Conservation (phyloP, 495 filamentous ascomycete genomes). For the Pyrenula massariospora region DNA sequence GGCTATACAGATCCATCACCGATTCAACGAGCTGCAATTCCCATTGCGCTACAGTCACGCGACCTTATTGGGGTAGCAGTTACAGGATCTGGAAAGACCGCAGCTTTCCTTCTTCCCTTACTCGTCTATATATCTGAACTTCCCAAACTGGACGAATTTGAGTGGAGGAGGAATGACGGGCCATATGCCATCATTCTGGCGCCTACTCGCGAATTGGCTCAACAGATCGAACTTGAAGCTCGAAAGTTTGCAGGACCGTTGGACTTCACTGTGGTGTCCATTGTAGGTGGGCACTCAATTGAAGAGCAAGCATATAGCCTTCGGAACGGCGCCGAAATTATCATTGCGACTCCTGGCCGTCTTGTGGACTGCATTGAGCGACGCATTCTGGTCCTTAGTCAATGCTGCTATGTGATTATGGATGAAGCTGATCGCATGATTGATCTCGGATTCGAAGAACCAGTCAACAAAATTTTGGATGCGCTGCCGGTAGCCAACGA, state of each 20-base stretch:
- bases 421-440: conserved; percentile 99
- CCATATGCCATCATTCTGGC: conserved; percentile 95
- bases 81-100: conserved; percentile 98
- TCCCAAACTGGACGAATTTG: conserved; percentile 71
- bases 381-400: conserved; percentile 77
- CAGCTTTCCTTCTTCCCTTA: conserved; percentile 84
- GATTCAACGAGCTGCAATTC: conserved; percentile 89
- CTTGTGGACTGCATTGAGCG: conserved; percentile 95
- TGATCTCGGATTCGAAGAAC: conserved; percentile 94
- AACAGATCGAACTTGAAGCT: conserved; percentile 94
- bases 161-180: conserved; percentile 75
- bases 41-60: conserved; percentile 83
- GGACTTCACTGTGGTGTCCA: conserved; percentile 90
- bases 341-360: conserved; percentile 96
- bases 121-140: conserved; percentile 95
- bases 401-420: conserved; percentile 98
- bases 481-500: conserved; percentile 92
- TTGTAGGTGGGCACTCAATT: conserved; percentile 91
- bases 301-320: conserved; percentile 92
- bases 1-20: conserved; percentile 91
- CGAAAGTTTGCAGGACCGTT: conserved; percentile 86
- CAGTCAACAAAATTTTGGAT: conserved; percentile 95
- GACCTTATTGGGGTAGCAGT: conserved; percentile 97
- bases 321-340: conserved; percentile 94
- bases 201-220: conserved; percentile 95